These are phyloP conservation scores for Cytidiella melzeri DNA, from an alignment of 768 basidiomycete genomes.

Conservation along the genomic window DNA sequence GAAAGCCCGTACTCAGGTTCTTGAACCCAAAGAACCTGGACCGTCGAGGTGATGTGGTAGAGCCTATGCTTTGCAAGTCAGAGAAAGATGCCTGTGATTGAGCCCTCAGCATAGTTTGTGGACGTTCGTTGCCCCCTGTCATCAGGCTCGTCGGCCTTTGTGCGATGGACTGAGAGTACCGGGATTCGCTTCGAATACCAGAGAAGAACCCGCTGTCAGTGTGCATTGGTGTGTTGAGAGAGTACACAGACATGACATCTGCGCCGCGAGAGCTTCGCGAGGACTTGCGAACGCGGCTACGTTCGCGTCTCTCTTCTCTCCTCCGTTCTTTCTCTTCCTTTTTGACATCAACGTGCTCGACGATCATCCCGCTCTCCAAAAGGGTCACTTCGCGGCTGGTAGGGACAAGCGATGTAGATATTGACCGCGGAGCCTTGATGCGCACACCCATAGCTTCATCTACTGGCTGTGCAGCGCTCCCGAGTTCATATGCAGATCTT, in stretches of 20 bases:
- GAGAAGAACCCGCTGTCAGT: slow-evolving; percentile 52
- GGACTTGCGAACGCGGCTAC: slow-evolving; percentile 57
- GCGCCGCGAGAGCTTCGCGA: slow-evolving; percentile 50
- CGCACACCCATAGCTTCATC: slow-evolving; percentile 65
- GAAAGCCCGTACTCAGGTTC: slow-evolving; percentile 66
- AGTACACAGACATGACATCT: slow-evolving; percentile 72
- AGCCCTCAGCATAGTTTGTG: slow-evolving; percentile 53
- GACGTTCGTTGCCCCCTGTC: slow-evolving; percentile 35
- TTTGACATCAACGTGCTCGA: slow-evolving; percentile 80
- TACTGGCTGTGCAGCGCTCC: slow-evolving; percentile 35
- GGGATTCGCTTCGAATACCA: slow-evolving; percentile 50
- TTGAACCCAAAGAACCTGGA: slow-evolving; percentile 75
- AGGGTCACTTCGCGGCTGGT: slow-evolving; percentile 64
- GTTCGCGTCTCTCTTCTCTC: slow-evolving; percentile 58
- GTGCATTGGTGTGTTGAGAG: slow-evolving; percentile 49
- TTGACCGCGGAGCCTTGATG: slow-evolving; percentile 54
- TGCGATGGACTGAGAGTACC: slow-evolving; percentile 42
- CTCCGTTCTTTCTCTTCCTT: slow-evolving; percentile 70
- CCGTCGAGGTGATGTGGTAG: slow-evolving; percentile 54
- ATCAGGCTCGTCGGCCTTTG: slow-evolving; percentile 37
- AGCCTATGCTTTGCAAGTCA: slow-evolving; percentile 69
- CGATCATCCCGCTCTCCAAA: slow-evolving; percentile 84
- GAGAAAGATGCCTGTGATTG: slow-evolving; percentile 79
- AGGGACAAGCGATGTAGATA: slow-evolving; percentile 27
- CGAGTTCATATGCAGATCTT: slow-evolving; percentile 70